Evolutionary conservation across 345 rosid genomes (phyloP).

Genomic region (Citrus sp.): DNA sequence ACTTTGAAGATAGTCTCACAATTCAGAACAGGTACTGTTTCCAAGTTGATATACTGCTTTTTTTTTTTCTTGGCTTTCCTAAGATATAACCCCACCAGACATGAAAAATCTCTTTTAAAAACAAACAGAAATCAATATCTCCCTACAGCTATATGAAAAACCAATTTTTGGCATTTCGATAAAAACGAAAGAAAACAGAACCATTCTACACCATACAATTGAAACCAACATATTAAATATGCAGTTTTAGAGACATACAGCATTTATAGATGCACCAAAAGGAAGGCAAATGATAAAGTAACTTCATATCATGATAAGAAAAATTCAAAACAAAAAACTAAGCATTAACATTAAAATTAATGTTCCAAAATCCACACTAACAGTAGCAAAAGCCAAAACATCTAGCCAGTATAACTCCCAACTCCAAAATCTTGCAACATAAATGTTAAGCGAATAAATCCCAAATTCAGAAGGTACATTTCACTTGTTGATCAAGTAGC

Average conservation of each 20-base stretch:
- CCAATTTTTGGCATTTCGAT: neutral
- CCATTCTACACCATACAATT: neutral
- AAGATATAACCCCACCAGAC: too few relatives aligned
- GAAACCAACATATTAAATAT: neutral
- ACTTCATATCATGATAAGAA: neutral
- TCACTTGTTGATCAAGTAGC: neutral
- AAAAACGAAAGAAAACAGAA: neutral
- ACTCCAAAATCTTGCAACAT: neutral
- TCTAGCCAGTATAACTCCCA: neutral
- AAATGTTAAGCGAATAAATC: neutral
- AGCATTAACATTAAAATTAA: neutral
- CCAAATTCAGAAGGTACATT: neutral
- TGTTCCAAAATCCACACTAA: slow-evolving; percentile 5
- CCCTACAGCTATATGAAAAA: neutral
- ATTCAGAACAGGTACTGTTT: neutral
- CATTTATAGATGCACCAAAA: neutral
- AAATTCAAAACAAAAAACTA: neutral
- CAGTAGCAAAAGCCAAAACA: neutral
- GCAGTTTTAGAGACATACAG: neutral
- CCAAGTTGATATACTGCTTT: neutral
- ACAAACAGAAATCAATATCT: neutral
- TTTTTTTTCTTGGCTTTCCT: neutral
- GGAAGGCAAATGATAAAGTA: neutral
- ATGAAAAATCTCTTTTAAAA: neutral
- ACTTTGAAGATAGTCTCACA: neutral